These are phyloP conservation scores for Rhododendron mucronatum DNA, from an alignment of 148 eudicot genomes.

Conservation along the genomic window DNA sequence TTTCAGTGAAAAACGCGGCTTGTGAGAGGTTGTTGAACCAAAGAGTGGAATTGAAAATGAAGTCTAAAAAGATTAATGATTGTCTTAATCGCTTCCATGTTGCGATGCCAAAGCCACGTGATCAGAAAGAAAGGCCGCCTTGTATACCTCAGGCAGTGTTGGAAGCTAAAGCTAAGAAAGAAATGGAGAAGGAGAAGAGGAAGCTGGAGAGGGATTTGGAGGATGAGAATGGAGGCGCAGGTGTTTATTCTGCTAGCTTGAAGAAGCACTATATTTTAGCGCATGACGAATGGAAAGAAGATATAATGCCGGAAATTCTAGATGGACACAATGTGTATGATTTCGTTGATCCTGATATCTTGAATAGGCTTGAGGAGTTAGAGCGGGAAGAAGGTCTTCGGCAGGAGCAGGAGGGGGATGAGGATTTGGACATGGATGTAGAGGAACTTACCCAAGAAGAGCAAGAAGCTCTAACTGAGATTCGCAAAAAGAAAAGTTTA, in stretches of 20 bases:
- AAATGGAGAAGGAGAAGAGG: conserved; percentile 42
- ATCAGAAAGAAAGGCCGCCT: conserved; percentile 64
- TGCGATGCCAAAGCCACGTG: conserved; percentile 84
- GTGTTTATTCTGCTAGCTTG: conserved; percentile 89
- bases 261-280: conserved; percentile 78
- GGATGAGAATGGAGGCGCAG: conserved; percentile 92
- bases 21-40: conserved; percentile 72
- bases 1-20: not conserved
- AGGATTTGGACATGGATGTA: conserved; percentile 75
- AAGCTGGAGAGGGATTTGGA: conserved; percentile 80
- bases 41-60: conserved; percentile 44
- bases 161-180: conserved; percentile 66
- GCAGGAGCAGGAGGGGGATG: conserved; percentile 60
- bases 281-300: conserved; percentile 86
- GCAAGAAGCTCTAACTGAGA: conserved; percentile 57
- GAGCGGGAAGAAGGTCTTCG: conserved; percentile 78
- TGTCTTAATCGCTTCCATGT: conserved; percentile 92
- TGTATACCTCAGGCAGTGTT: conserved; percentile 79
- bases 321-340: not conserved
- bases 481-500: conserved; percentile 71
- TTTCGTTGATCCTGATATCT: not conserved
- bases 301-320: conserved; percentile 45
- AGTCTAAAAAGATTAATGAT: conserved; percentile 13
- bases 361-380: conserved; percentile 80
- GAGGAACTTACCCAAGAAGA: conserved; percentile 64